phyloP scores from a whole-genome alignment of 2,329 filamentous ascomycete genomes.

The Sporothrix euskadiensis region DNA sequence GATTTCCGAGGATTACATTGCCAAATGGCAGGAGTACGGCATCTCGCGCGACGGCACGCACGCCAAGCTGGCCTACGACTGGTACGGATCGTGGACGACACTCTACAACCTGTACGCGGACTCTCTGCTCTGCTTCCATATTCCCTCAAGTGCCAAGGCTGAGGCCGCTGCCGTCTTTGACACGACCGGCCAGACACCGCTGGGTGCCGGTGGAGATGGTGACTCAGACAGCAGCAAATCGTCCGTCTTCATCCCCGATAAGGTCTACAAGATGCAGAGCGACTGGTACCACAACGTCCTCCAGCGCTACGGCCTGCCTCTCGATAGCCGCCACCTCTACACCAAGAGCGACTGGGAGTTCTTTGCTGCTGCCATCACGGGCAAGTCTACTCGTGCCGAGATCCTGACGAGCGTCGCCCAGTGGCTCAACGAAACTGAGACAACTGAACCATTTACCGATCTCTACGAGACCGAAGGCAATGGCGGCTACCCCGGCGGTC shows the following conservation, averaged over 20 bases:
- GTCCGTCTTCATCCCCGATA: slow-evolving; percentile 65
- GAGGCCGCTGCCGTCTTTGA: background rate
- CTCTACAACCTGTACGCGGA: slow-evolving; percentile 75
- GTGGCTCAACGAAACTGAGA: slow-evolving; percentile 83
- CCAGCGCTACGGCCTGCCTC: slow-evolving; percentile 78
- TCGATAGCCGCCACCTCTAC: slow-evolving; percentile 80
- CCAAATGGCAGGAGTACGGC: slow-evolving; percentile 68
- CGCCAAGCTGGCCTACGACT: slow-evolving; percentile 72
- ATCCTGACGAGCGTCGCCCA: slow-evolving; percentile 72
- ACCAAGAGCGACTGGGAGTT: slow-evolving; percentile 92
- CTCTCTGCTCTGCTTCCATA: slow-evolving; percentile 42
- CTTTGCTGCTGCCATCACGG: slow-evolving; percentile 78
- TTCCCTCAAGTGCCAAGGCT: slow-evolving; percentile 22
- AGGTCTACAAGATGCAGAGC: slow-evolving; percentile 76
- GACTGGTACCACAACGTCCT: slow-evolving; percentile 78
- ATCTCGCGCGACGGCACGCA: slow-evolving; percentile 68
- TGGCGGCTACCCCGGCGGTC: slow-evolving; percentile 71
- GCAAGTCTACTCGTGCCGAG: slow-evolving; percentile 64
- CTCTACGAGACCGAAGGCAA: slow-evolving; percentile 77
- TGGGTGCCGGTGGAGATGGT: slow-evolving; percentile 32
- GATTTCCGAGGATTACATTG: slow-evolving; percentile 65
- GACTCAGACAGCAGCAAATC: slow-evolving; percentile 32
- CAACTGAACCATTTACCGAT: slow-evolving; percentile 76
- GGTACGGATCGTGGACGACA: slow-evolving; percentile 76
- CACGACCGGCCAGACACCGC: slow-evolving; percentile 21